Base-by-base conservation (phyloP, 495 filamentous ascomycete species). In the Geopyxis carbonaria region DNA sequence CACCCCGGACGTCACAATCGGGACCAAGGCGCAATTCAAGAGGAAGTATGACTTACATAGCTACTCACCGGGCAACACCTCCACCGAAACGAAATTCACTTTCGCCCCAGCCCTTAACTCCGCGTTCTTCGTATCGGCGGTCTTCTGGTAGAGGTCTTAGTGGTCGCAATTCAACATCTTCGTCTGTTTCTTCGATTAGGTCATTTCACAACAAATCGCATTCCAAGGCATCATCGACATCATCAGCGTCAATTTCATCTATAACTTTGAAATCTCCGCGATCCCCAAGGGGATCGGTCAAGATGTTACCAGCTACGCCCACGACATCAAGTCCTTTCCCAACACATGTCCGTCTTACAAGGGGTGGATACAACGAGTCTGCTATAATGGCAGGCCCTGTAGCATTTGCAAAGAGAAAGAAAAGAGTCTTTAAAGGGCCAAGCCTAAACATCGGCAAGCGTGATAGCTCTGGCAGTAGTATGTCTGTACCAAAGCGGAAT, bases 111-210 rank as follows among this genome's bases (percentile, higher is more conserved):
- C 89, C 91, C 0, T 59, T 94, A 30, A 95, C 87, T 3, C 85
- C 89, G 2, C 75, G 81, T 24, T 78, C 80, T 16, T 85, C 80
- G 2, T 78, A 86, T 46, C 71, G 86, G 22, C 80, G 79, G 16
- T 64, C 70, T 30, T 75, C 75, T 5, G 72, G 70, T 6, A 30
- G 69, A 16, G 82, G 80, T 29, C 67, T 95, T 14, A 74, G 87
- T 28, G 91, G 89, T 22, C 72, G 89, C 43, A 95, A 93, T 57
- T 94, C 87, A 2, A 95, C 89, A 2, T 94, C 87, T 4, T 93
- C 85, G 2, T 95, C 89, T 7, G 73, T 97, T 15, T 93, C 83
- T 11, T 93, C 84, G 0, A 76, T 95, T 44, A 76, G 87, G 31
- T 89, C 80, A 31, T 81, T 95, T 49, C 85, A 92, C 50, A 83